phyloP scores from a whole-genome alignment of 1,284 basidiomycete genomes.

The Rhodotorula sp. region DNA sequence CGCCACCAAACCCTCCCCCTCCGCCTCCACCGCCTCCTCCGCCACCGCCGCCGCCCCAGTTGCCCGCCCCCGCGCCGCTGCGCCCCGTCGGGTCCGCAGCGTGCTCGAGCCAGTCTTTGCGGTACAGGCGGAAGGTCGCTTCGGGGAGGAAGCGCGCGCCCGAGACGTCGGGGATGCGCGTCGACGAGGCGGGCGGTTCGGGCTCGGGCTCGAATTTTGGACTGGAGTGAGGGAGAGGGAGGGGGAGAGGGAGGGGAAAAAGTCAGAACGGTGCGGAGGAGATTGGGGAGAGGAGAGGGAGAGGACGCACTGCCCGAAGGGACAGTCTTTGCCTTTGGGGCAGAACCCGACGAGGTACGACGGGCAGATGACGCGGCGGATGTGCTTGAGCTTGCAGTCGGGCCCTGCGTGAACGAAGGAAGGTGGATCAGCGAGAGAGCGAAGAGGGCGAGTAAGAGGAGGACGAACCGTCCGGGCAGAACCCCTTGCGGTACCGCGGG shows the following conservation, averaged over 20 bases:
- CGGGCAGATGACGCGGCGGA: conserved; percentile 86
- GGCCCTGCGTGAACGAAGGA: conserved; percentile 64
- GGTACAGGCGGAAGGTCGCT: conserved; percentile 40
- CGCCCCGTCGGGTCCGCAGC: conserved; percentile 37
- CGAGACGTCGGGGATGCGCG: conserved; percentile 42
- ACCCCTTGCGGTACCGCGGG: conserved; percentile 92
- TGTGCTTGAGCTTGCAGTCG: conserved; percentile 86
- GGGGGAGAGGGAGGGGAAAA: too few relatives aligned
- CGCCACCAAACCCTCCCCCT: conserved; percentile 4
- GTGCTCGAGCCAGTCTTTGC: conserved; percentile 40
- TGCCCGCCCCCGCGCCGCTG: conserved; percentile 16
- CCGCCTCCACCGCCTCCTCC: conserved; percentile 9
- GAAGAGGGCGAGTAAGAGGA: neutral
- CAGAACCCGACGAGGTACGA: conserved; percentile 93
- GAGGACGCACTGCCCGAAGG: conserved; percentile 81
- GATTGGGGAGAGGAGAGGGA: conserved; percentile 4
- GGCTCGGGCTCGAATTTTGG: conserved; percentile 42
- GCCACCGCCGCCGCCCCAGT: conserved; percentile 17
- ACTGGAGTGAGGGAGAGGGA: conserved; percentile 1
- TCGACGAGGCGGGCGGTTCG: conserved; percentile 35
- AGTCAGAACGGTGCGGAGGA: too few relatives aligned
- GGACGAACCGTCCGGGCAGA: conserved; percentile 79
- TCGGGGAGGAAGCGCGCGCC: conserved; percentile 43
- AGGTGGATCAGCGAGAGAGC: neutral
- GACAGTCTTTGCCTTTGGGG: conserved; percentile 86